A percentile compares a stretch with the other conserved stretches of the same genome.
Conservation (phyloP, 345 rosid genomes). For the Xanthoceras sorbifolium region DNA sequence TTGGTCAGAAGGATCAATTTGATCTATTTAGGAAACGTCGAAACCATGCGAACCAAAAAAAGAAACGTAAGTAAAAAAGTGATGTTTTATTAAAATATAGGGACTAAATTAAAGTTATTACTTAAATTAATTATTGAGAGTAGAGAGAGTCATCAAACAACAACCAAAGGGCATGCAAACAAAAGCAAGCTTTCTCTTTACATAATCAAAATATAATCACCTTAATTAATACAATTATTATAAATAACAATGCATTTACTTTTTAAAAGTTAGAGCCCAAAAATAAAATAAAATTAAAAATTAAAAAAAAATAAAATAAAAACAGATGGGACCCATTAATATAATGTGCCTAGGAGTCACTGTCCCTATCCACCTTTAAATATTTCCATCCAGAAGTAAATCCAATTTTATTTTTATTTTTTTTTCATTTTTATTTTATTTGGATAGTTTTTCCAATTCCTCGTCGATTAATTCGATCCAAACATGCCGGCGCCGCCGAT, state of each 20-base stretch:
- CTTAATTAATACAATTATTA: not conserved
- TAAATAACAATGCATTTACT: not conserved
- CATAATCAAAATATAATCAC: not conserved
- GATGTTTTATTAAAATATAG: too few species aligned
- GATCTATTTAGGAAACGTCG: too few species aligned
- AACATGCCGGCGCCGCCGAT: conserved; percentile 50
- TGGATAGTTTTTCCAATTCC: conserved; percentile 27
- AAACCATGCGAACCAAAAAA: too few species aligned
- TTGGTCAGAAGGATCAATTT: too few species aligned
- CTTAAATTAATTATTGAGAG: too few species aligned
- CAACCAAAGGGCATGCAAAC: conserved; percentile 19
- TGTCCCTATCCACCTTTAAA: conserved; percentile 38
- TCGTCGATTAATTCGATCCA: conserved; percentile 39
- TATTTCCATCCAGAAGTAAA: conserved; percentile 30
- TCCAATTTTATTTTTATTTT: not conserved
- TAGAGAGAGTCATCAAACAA: too few species aligned
- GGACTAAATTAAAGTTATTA: too few species aligned
- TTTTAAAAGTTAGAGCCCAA: not conserved
- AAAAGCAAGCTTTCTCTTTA: conserved; percentile 24
- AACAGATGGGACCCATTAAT: conserved; percentile 25
- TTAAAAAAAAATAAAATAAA: not conserved
- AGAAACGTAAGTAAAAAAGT: too few species aligned
- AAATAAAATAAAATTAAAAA: not conserved
- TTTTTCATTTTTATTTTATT: not conserved
- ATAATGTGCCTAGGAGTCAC: conserved; percentile 48